phyloP scores from a whole-genome alignment of 345 rosid genomes.

The Tarenaya hassleriana region DNA sequence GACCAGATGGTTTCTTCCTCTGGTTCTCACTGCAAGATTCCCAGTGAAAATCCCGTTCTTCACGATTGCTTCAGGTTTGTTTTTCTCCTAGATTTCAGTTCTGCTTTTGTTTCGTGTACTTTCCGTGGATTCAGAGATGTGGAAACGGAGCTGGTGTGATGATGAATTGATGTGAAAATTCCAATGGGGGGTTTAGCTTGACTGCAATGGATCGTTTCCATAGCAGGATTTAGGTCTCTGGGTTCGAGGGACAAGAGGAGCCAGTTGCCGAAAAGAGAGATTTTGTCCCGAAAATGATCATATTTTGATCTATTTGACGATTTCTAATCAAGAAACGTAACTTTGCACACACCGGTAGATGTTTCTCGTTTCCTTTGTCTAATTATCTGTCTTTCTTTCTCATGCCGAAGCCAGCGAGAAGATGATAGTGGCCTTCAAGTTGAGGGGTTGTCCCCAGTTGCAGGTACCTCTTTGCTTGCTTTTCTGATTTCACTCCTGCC shows the following conservation, averaged over 20 bases:
- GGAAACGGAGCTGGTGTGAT: too few species aligned
- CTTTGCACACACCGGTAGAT: too few species aligned
- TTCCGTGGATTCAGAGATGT: too few species aligned
- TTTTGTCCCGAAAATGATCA: background rate
- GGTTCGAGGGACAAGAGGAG: background rate
- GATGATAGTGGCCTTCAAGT: conserved; percentile 43
- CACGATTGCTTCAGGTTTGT: conserved; percentile 60
- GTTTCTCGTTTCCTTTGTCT: conserved; percentile 21
- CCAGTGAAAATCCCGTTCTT: conserved; percentile 43
- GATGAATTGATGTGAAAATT: background rate
- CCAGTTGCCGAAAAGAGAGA: background rate
- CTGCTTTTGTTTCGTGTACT: background rate
- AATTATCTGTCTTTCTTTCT: conserved; percentile 28
- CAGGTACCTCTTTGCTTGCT: conserved; percentile 53
- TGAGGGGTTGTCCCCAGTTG: conserved; percentile 45
- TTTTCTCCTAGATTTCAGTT: too few species aligned
- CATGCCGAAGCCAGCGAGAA: conserved; percentile 55
- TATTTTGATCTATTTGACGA: background rate
- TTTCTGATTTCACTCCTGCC: conserved; percentile 8
- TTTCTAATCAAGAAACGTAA: too few species aligned
- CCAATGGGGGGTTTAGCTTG: background rate
- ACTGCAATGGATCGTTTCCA: background rate
- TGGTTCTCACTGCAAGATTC: conserved; percentile 33
- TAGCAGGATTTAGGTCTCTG: conserved; percentile 4
- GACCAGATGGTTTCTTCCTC: conserved; percentile 36